Evolutionary conservation across 2,329 filamentous ascomycete species (phyloP).

Genomic region (Alternaria infectoria): DNA sequence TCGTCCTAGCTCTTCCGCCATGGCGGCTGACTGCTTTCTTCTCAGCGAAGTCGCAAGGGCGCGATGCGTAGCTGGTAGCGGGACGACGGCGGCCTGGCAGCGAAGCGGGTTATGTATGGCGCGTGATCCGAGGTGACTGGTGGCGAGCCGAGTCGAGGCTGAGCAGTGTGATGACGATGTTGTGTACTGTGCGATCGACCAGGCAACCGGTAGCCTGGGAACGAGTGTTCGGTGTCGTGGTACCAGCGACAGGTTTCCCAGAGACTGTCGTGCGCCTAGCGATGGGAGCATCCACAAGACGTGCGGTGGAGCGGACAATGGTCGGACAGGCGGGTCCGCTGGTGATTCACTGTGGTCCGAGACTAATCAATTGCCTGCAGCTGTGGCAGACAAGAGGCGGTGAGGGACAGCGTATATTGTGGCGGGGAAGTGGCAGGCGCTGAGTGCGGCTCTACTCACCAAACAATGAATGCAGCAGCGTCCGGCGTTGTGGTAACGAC

Average conservation of each 20-base stretch:
- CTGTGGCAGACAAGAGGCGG: constrained; percentile 21
- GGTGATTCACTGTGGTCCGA: constrained; percentile 3
- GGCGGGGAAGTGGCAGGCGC: constrained; percentile 4
- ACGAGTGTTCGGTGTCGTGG: constrained; percentile 18
- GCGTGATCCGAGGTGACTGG: constrained; percentile 25
- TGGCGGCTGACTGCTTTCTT: constrained; percentile 19
- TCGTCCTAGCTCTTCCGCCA: constrained; percentile 38
- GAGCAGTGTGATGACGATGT: constrained; percentile 19
- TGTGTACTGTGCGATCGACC: constrained; percentile 20
- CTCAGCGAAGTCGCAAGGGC: constrained; percentile 12
- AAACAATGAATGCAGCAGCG: constrained; percentile 9
- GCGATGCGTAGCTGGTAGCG: constrained; percentile 13
- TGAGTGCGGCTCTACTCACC: constrained; percentile 6
- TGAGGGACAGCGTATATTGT: constrained; percentile 21
- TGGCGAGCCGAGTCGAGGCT: constrained; percentile 21
- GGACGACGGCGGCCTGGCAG: constrained; percentile 18
- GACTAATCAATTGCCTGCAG: constrained; percentile 1
- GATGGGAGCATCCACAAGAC: constrained; percentile 35
- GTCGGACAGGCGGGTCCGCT: constrained; percentile 5
- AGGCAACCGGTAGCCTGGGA: constrained; percentile 10
- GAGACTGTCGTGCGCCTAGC: constrained; percentile 25
- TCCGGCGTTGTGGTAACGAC: constrained; percentile 18
- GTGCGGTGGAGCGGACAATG: constrained; percentile 17
- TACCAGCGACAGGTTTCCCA: constrained; percentile 30
- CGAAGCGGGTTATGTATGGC: constrained; percentile 24